Conservation (phyloP, 805 yeast genomes). For the Blastobotrys muscicola region DNA sequence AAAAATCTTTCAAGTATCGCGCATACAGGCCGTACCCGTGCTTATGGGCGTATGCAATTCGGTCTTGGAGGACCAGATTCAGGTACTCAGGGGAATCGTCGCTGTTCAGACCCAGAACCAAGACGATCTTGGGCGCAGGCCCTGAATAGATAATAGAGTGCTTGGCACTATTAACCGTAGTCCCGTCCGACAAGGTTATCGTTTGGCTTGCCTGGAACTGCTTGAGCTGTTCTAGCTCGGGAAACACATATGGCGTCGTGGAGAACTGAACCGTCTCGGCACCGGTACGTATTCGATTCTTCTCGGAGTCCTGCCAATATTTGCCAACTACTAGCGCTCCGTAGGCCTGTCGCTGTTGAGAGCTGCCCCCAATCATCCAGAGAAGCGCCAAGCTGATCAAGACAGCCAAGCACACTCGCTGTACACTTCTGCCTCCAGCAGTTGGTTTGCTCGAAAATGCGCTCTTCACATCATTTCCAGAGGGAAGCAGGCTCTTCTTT, state of each 20-base stretch:
- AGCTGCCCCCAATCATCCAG: not conserved
- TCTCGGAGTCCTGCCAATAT: not conserved
- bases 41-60: conserved; percentile 78
- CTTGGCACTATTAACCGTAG: conserved; percentile 14
- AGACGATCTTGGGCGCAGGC: conserved; percentile 34
- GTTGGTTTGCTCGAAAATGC: too few species aligned
- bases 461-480: too few species aligned
- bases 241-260: conserved; percentile 16
- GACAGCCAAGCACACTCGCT: not conserved
- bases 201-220: conserved; percentile 23
- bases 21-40: conserved; percentile 77
- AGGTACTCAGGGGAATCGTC: conserved; percentile 49
- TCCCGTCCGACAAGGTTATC: conserved; percentile 16
- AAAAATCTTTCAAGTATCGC: conserved; percentile 77
- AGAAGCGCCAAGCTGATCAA: not conserved
- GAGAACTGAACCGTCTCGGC: conserved; percentile 8
- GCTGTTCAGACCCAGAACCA: conserved; percentile 75
- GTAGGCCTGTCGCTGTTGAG: not conserved
- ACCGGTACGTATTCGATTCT: conserved; percentile 8
- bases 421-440: too few species aligned
- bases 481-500: too few species aligned
- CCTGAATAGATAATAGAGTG: conserved; percentile 15
- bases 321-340: not conserved
- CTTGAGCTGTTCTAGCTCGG: conserved; percentile 17
- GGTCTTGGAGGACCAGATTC: conserved; percentile 65